Base-by-base conservation (phyloP, 139 green algal genomes). In the Chlamydomonas incerta region DNA sequence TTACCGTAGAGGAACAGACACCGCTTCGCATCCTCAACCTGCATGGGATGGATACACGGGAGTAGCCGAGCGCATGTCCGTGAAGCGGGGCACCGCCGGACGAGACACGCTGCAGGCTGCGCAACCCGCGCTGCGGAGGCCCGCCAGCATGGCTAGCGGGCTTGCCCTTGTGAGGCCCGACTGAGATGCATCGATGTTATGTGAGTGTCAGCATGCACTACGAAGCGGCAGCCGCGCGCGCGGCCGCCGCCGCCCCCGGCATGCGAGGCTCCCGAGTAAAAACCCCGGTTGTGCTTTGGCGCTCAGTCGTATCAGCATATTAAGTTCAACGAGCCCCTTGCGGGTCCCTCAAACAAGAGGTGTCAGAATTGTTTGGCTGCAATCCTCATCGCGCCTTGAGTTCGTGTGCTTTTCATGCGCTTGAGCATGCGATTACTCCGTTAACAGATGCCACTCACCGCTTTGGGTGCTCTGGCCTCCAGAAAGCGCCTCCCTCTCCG, bases 1-100 rank as follows among this genome's bases (percentile, higher is more conserved):
- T 92, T 92, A 31, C 95, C 95, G 66, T 92, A 92, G 17, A 98
- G 72, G 15, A 98, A 74, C 13, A 98, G 87, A 0, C 88, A 81
- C 9, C 89, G 92, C 79, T 95, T 96, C 1, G 93, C 77, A 60
- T 97, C 94, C 79, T 98, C 96, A 17, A 97, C 87, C 96, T 98
- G 87, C 66, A 28, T 6, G 47, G 11, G 6, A 50, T 13, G 8
- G 41, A 50, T 13, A 8, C 41, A 50, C 5, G n/a, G n/a, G n/a
- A n/a, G n/a, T n/a, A n/a, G n/a, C n/a, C n/a, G n/a, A n/a, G n/a
- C n/a, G n/a, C n/a, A n/a, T n/a, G n/a, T n/a, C n/a, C n/a, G n/a
- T n/a, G n/a, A n/a, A n/a, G n/a, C n/a, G n/a, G n/a, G n/a, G n/a
- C n/a, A n/a, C n/a, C n/a, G n/a, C n/a, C n/a, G n/a, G n/a, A n/a